Percentiles rank a stretch among this genome's conserved stretches.
phyloP scores from a whole-genome alignment of 2,329 filamentous ascomycete species.

The Conoideocrella luteorostrata region DNA sequence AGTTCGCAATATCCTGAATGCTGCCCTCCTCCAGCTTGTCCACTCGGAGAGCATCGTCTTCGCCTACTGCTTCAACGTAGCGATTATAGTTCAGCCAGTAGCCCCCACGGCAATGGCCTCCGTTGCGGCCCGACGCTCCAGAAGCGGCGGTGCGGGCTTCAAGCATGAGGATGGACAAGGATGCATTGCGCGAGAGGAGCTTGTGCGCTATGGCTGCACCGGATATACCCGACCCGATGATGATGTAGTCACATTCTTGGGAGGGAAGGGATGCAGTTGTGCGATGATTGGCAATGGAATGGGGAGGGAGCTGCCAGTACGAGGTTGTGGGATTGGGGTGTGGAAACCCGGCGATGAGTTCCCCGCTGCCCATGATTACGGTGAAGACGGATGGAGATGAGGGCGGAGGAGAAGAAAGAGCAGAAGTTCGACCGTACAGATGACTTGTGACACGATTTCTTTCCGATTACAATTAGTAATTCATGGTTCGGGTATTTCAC shows the following conservation, averaged over 20 bases:
- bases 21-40: constrained; percentile 17
- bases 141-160: constrained; percentile 28
- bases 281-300: constrained; percentile 22
- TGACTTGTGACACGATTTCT: no score
- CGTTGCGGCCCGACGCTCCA: constrained; percentile 30
- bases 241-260: constrained; percentile 13
- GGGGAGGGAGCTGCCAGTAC: constrained; percentile 28
- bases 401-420: no score
- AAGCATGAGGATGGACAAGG: constrained; percentile 23
- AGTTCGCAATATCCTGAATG: constrained; percentile 14
- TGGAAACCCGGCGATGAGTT: constrained; percentile 18
- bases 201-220: constrained; percentile 12
- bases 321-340: constrained; percentile 20
- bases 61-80: constrained; percentile 14
- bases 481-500: no score
- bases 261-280: constrained; percentile 16
- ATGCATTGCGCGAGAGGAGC: constrained; percentile 16
- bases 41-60: constrained; percentile 19
- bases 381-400: no score
- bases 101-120: constrained; percentile 26
- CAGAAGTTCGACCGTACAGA: no score
- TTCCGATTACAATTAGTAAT: no score
- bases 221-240: constrained; percentile 17
- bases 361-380: constrained; percentile 5
- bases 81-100: constrained; percentile 17